Evolutionary conservation across 2,329 filamentous ascomycete genomes (phyloP), one percentile per base, ranked within the genome.

Genomic region (Paraphaeosphaeria minitans): DNA sequence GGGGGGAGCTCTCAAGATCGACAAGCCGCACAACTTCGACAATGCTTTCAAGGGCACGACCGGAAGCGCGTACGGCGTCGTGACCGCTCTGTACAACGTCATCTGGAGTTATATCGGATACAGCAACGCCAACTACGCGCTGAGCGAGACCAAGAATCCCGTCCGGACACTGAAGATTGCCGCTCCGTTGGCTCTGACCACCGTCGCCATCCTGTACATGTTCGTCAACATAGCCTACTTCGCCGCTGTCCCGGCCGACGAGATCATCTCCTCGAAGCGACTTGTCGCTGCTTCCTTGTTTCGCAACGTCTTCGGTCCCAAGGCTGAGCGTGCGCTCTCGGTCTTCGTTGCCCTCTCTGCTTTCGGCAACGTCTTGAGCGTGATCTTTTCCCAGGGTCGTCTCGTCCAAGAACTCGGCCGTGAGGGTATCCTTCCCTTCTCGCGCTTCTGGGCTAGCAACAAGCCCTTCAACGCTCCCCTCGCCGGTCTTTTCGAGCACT

Each of bases 61-160:
- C 0, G 84, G 85, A 8, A 87, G 83, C 64, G 83, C 86, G 1
- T 90, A 90, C 63, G 86, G 86, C 49, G 81, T 89, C 35, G 87
- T 89, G n/a, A 89, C 85, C 1, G 87, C 88, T 0, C 77, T 91
- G 0, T 90, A 89, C 80, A 90, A 89, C 65, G 87, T 90, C 61
- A 87, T 90, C 67, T 90, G 87, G 84, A 87, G 84, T 60, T 91
- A 87, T 67, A 84, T 88, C 63, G 88, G 88, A 24, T 89, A 88
- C 79, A 85, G 81, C 77, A 89, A 89, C 72, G 87, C 86, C 71
- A 89, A 89, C 77, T 88, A 89, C 67, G 85, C 84, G 14, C 74
- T 87, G 33, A 84, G 82, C 68, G 88, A 91, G 78, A 88, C 86
- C 48, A 86, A 83, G 70, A 85, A 89, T 73, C 88, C 88, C 0